Evolutionary conservation across 805 yeast genomes (phyloP).

Genomic region (Teunomyces atbi): DNA sequence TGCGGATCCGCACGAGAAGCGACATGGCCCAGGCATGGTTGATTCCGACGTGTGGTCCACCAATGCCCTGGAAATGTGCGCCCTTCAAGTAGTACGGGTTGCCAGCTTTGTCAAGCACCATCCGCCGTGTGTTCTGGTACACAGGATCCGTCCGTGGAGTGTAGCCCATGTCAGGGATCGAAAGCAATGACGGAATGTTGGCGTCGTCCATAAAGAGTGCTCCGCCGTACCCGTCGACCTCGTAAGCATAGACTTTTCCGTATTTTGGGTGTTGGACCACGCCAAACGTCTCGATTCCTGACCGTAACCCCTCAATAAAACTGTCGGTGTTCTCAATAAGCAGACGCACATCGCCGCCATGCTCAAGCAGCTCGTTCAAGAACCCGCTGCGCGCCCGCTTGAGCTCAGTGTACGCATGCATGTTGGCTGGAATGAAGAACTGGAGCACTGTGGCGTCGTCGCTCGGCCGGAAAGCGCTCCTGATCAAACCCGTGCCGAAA

Average conservation of each 20-base stretch:
- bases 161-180: slow-evolving; percentile 80
- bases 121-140: slow-evolving; percentile 74
- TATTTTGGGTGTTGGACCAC: slow-evolving; percentile 62
- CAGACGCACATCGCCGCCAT: slow-evolving; percentile 7
- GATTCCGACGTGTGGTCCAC: slow-evolving; percentile 89
- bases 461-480: slow-evolving; percentile 85
- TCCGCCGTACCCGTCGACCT: slow-evolving; percentile 85
- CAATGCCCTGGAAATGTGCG: slow-evolving; percentile 65
- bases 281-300: slow-evolving; percentile 63
- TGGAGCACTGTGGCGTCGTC: slow-evolving; percentile 84
- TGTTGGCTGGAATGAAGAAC: slow-evolving; percentile 83
- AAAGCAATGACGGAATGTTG: slow-evolving; percentile 75
- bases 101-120: slow-evolving; percentile 66
- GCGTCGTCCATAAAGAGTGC: slow-evolving; percentile 83
- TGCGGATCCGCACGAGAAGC: slow-evolving; percentile 68
- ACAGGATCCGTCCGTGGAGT: slow-evolving; percentile 48
- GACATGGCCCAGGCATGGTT: slow-evolving; percentile 91
- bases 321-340: slow-evolving; percentile 23
- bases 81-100: slow-evolving; percentile 80
- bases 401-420: slow-evolving; percentile 68
- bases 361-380: slow-evolving; percentile 13
- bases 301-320: slow-evolving; percentile 43
- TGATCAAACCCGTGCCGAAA: slow-evolving; percentile 62
- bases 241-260: slow-evolving; percentile 84
- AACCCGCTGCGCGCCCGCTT: slow-evolving; percentile 25